Conservation (phyloP, 2,329 filamentous ascomycete species). For the Alternaria sp. region DNA sequence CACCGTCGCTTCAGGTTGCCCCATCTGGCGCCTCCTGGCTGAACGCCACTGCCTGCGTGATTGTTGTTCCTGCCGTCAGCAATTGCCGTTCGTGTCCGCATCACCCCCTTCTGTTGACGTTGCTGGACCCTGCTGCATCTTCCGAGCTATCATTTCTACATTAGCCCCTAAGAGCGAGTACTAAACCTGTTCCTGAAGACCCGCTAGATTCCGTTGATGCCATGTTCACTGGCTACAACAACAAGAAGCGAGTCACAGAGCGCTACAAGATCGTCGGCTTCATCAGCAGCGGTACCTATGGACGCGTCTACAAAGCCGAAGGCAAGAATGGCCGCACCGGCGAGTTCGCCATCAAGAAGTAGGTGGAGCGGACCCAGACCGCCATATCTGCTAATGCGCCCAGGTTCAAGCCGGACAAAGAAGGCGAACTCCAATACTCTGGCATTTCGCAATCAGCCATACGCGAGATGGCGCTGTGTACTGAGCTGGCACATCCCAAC, state of each 20-base stretch:
- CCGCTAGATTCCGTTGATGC: conserved; percentile 34
- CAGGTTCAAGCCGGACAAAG: conserved; percentile 94
- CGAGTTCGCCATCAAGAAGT: conserved; percentile 99
- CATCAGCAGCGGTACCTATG: conserved; percentile 97
- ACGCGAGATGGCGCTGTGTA: conserved; percentile 96
- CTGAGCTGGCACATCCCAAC: conserved; percentile 86
- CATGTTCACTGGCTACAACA: conserved; percentile 61
- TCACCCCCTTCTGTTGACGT: background rate
- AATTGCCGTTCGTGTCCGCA: conserved; percentile 10
- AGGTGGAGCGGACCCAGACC: conserved; percentile 30
- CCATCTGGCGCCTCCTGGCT: conserved; percentile 16
- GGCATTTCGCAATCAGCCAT: conserved; percentile 97
- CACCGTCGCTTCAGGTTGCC: background rate
- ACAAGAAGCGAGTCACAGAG: conserved; percentile 87
- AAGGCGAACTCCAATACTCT: conserved; percentile 95
- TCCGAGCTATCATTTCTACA: background rate
- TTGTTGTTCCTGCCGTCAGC: conserved; percentile 17
- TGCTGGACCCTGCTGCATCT: conserved; percentile 2
- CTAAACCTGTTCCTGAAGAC: conserved; percentile 23
- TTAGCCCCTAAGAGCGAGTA: background rate
- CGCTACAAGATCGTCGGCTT: conserved; percentile 97
- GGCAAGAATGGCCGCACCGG: conserved; percentile 74
- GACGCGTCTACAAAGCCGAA: conserved; percentile 94
- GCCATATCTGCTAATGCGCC: conserved; percentile 18
- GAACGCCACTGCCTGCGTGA: conserved; percentile 23